Evolutionary conservation across 2,329 filamentous ascomycete genomes (phyloP), one percentile per base, ranked within the genome.

Genomic region (Phaeosphaeriaceae sp.): DNA sequence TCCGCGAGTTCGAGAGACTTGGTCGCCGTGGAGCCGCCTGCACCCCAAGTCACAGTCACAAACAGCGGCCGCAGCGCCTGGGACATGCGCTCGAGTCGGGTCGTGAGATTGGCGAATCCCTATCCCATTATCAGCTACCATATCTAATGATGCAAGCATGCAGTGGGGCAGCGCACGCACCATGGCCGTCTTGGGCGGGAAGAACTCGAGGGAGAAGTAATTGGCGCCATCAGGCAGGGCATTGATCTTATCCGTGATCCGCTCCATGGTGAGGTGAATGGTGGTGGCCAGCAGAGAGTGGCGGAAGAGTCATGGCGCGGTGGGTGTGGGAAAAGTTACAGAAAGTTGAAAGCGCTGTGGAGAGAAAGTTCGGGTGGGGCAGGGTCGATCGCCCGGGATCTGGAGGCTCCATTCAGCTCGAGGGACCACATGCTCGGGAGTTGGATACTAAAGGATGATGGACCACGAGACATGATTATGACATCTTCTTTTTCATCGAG

Each of bases 131-230:
- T 60, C 52, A 26, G 13, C n/a, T 9, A 30, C n/a, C 23, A 28
- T 28, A 15, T 15, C 9, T 46, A 2, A 49, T 19, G 43, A 23
- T 17, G 56, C 57, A 59, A 56, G 55, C 57, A 50, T 56, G 59
- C 58, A 32, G 64, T 57, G 59, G 69, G 66, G 65, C 68, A 79
- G 46, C 17, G 57, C 11, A n/a, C 79, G 70, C 73, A 87, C 86
- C 89, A 97, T 97, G 61, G 90, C 86, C 49, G 95, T 99, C 84
- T 98, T 99, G 64, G 95, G 95, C 67, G 95, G 95, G 82, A 99
- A 99, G 88, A 99, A 99, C 82, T 99, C 95, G 80, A 98, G 90
- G 49, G 95, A 98, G 81, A 97, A 97, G 84, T 95, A 98, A 77
- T 87, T 89, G 66, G 88, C 87, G 79, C 92, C 88, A 65, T 90